These are phyloP conservation scores for Wickerhamomyces queroliae DNA, from an alignment of 805 yeast genomes.

Conservation along the genomic window DNA sequence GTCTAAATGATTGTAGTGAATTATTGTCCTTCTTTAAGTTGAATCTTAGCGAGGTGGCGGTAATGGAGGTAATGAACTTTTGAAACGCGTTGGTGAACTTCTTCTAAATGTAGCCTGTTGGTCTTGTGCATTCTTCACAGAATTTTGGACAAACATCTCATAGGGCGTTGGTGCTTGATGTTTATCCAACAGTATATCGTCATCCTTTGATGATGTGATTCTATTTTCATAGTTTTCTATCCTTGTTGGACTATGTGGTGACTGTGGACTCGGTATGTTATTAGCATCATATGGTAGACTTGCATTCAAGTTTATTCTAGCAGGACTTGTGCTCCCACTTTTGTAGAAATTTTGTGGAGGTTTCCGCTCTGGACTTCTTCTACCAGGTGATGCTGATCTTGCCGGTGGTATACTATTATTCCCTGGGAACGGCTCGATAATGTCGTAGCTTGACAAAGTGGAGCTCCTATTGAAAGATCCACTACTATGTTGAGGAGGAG, in stretches of 20 bases:
- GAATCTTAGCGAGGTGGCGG: conserved; percentile 6
- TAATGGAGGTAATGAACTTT: conserved; percentile 16
- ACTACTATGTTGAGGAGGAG: conserved; percentile 9
- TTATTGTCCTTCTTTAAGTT: not conserved
- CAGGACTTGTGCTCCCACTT: conserved; percentile 13
- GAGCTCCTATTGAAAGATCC: not conserved
- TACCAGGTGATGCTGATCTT: conserved; percentile 1
- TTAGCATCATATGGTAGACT: conserved; percentile 20
- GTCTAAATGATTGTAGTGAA: not conserved
- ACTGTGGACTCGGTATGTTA: conserved; percentile 7
- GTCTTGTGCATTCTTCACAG: conserved; percentile 3
- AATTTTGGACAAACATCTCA: conserved; percentile 21
- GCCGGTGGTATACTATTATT: not conserved
- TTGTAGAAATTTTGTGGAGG: conserved; percentile 7
- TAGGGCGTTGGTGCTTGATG: conserved; percentile 44
- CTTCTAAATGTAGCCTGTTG: conserved; percentile 6
- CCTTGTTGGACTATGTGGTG: conserved; percentile 1
- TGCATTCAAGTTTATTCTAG: conserved; percentile 5
- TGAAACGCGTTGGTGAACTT: conserved; percentile 18
- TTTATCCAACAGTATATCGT: conserved; percentile 28
- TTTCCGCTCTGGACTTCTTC: conserved; percentile 16
- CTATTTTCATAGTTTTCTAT: conserved; percentile 3
- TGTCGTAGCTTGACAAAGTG: conserved; percentile 7
- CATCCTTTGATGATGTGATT: conserved; percentile 9
- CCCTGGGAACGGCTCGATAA: conserved; percentile 15